A percentile compares a stretch with the other conserved stretches of the same genome.
Conservation (phyloP, 805 yeast genomes). For the Candida sphagnicola region DNA sequence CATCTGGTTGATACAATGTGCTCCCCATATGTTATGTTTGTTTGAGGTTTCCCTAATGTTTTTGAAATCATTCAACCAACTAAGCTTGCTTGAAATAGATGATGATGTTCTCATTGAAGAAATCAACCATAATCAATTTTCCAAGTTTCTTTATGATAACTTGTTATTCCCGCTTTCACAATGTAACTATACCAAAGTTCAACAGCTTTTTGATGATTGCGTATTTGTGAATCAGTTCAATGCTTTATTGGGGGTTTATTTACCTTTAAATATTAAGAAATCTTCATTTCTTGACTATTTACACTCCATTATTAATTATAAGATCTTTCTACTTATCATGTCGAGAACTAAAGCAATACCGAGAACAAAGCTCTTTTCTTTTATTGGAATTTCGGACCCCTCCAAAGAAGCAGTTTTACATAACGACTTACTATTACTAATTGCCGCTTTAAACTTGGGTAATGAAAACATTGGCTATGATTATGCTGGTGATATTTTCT, state of each 20-base stretch:
- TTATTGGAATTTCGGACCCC: slow-evolving; percentile 20
- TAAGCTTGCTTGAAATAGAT: slow-evolving; percentile 19
- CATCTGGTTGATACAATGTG: slow-evolving; percentile 1
- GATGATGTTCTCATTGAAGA: slow-evolving; percentile 15
- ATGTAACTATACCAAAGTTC: slow-evolving; percentile 16
- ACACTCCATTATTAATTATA: slow-evolving; percentile 24
- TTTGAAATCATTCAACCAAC: slow-evolving; percentile 25
- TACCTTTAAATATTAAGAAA: slow-evolving; percentile 11
- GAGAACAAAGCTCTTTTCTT: slow-evolving; percentile 16
- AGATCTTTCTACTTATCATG: slow-evolving; percentile 26
- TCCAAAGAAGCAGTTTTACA: slow-evolving; percentile 9
- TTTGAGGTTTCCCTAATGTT: slow-evolving; percentile 22
- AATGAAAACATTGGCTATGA: slow-evolving; percentile 24
- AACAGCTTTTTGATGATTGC: slow-evolving; percentile 5
- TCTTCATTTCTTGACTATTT: slow-evolving; percentile 19
- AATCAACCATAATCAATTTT: slow-evolving; percentile 11
- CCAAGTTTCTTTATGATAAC: slow-evolving; percentile 11
- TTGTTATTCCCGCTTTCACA: slow-evolving; percentile 19
- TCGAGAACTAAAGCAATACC: slow-evolving; percentile 22
- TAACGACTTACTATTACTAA: slow-evolving; percentile 18
- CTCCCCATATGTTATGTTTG: slow-evolving; percentile 18
- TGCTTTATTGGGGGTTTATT: slow-evolving; percentile 13
- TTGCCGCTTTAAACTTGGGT: slow-evolving; percentile 24
- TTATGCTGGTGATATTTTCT: slow-evolving; percentile 20
- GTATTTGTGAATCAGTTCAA: slow-evolving; percentile 8